Base-by-base conservation (phyloP, 208 protist species). In the Leptomonas seymouri region DNA sequence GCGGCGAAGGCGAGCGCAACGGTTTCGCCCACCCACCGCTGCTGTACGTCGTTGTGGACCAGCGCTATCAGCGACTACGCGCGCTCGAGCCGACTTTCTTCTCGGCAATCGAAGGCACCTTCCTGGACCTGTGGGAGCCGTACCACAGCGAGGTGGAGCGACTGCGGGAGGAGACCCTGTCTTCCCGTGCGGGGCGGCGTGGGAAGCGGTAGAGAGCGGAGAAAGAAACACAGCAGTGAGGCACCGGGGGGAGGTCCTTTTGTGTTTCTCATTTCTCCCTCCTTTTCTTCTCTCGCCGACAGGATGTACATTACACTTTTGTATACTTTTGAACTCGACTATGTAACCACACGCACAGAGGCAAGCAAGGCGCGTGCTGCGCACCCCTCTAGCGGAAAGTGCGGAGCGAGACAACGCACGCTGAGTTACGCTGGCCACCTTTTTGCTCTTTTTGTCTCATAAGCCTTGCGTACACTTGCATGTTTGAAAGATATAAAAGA, bases 41-140 rank as follows among this genome's bases (percentile, higher is more conserved):
- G 23, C 61, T 79, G 28, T 96, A 92, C 78, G 61, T 74, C 23
- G 71, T 91, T 63, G 88, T 93, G 31, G 91, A 96, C 51, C 65
- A 77, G 41, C 76, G 76, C 23, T 96, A 94, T 61, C 76, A 75
- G 27, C 60, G 66, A 27, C 70, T 96, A 48, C 87, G 87, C 31
- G 79, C 82, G 30, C 83, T 93, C 11, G 91, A 94, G 71, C 91
- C 91, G 21, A 96, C 91, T 11, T 67, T 96, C 55, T 91, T 89
- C 64, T 77, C 84, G 15, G 80, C 84, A 0, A 74, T 96, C 31
- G 87, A 96, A 49, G 79, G 82, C 56, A 74, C 71, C 30, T 91
- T 96, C 12, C 42, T 96, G 23, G 80, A 86, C 44, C 41, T 86
- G 61, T 96, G 91, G 89, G 87, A 93, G 74, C 89, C 88, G 21